phyloP scores from a whole-genome alignment of 139 green algal genomes.

The Chlorella vulgaris region DNA sequence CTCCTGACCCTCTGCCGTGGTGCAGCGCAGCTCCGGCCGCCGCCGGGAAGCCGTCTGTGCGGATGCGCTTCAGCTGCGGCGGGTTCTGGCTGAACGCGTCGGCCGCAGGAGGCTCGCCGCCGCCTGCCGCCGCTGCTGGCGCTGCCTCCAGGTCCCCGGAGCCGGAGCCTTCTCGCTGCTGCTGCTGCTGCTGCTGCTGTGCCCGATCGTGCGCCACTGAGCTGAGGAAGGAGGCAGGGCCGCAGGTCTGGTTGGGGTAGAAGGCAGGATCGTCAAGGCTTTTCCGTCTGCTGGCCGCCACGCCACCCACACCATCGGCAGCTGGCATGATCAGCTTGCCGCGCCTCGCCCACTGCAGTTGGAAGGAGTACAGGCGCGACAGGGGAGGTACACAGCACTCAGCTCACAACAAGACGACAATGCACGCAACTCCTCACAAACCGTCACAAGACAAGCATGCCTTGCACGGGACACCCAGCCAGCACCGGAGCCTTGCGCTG shows the following conservation, averaged over 20 bases:
- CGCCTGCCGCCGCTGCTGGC: neutral
- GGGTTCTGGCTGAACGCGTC: too few species aligned
- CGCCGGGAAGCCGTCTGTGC: neutral
- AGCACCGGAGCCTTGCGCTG: too few species aligned
- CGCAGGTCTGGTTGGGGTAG: conserved; percentile 54
- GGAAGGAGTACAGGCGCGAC: neutral
- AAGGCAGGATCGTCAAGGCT: conserved; percentile 45
- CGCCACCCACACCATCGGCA: neutral
- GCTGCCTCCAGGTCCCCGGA: neutral
- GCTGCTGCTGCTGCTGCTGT: neutral
- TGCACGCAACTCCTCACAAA: neutral
- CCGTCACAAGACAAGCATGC: neutral
- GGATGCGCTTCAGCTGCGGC: conserved; percentile 31
- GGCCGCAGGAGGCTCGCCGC: too few species aligned
- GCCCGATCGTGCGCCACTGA: neutral
- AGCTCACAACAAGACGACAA: neutral
- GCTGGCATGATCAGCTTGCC: conserved; percentile 39
- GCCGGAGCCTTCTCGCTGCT: neutral
- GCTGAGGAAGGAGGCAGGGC: conserved; percentile 31
- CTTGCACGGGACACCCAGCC: too few species aligned
- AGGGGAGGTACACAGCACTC: neutral
- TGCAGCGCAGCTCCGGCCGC: too few species aligned
- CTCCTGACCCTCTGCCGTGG: neutral
- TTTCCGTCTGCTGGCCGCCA: neutral
- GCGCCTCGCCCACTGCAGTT: conserved; percentile 71